These are phyloP conservation scores for Kwoniella sp. DNA, from an alignment of 768 basidiomycete genomes.

Conservation along the genomic window DNA sequence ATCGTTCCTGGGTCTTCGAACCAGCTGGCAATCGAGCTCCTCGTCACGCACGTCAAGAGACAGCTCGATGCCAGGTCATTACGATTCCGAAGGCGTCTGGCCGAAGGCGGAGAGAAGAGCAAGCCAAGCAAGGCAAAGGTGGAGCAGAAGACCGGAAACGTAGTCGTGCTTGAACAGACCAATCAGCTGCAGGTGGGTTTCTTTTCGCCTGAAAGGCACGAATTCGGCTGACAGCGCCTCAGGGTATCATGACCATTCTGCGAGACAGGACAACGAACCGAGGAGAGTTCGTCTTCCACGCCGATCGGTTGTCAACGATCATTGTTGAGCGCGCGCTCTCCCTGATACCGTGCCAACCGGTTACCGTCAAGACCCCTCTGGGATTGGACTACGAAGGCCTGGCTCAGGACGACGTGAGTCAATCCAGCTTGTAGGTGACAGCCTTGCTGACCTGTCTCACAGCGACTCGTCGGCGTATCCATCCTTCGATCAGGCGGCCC, in stretches of 20 bases:
- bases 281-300: slow-evolving; percentile 90
- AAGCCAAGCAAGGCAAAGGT: too few relatives aligned
- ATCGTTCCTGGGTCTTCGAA: slow-evolving; percentile 95
- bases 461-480: slow-evolving; percentile 81
- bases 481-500: slow-evolving; percentile 90
- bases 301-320: slow-evolving; percentile 76
- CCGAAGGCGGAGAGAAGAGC: slow-evolving; percentile 47
- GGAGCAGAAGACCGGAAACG: too few relatives aligned
- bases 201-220: neutral
- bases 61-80: slow-evolving; percentile 75
- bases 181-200: slow-evolving; percentile 70
- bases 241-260: slow-evolving; percentile 88
- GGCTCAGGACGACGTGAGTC: slow-evolving; percentile 59
- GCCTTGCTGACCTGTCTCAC: neutral
- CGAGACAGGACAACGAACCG: slow-evolving; percentile 65
- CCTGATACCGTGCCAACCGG: slow-evolving; percentile 65
- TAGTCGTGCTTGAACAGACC: slow-evolving; percentile 70
- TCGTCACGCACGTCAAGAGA: slow-evolving; percentile 80
- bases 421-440: neutral
- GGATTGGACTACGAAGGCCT: slow-evolving; percentile 60
- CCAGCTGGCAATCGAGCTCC: slow-evolving; percentile 82
- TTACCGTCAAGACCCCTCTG: slow-evolving; percentile 64
- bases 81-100: slow-evolving; percentile 69
- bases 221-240: neutral
- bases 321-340: slow-evolving; percentile 80